Conservation (phyloP, 2,329 filamentous ascomycete genomes). For the Biscogniauxia mediterranea region DNA sequence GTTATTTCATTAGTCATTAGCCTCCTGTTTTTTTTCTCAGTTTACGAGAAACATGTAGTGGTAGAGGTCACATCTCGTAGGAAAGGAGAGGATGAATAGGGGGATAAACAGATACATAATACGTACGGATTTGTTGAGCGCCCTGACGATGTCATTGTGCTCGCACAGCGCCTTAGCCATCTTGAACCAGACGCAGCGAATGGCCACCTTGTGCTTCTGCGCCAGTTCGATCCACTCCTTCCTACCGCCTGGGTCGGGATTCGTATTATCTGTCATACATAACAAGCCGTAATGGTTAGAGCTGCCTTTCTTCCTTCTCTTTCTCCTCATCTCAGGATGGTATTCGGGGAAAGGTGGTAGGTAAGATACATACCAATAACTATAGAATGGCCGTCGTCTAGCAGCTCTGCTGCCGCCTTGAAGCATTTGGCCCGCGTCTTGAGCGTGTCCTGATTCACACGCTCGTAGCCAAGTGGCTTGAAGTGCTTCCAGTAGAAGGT, state of each 20-base stretch:
- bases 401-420: constrained; percentile 65
- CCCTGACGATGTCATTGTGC: constrained; percentile 85
- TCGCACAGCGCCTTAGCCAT: constrained; percentile 67
- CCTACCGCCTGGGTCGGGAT: constrained; percentile 75
- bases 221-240: constrained; percentile 78
- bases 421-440: constrained; percentile 72
- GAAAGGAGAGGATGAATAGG: constrained; percentile 4
- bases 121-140: constrained; percentile 53
- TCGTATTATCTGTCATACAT: constrained; percentile 85
- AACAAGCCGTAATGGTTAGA: not conserved
- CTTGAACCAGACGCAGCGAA: constrained; percentile 84
- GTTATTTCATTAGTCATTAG: not conserved
- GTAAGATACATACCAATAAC: constrained; percentile 62
- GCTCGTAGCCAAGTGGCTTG: constrained; percentile 73
- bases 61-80: not conserved
- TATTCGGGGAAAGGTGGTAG: constrained; percentile 1
- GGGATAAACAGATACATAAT: not conserved
- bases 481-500: constrained; percentile 82
- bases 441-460: constrained; percentile 87
- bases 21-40: not conserved
- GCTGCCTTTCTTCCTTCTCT: not conserved
- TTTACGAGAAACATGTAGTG: constrained; percentile 2
- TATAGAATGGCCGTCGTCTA: constrained; percentile 66
- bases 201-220: constrained; percentile 65
- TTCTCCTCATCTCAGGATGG: not conserved